Evolutionary conservation across 305 asterid genomes (phyloP), one percentile per base, ranked within the genome.

Genomic region (Fraxinus albicans): DNA sequence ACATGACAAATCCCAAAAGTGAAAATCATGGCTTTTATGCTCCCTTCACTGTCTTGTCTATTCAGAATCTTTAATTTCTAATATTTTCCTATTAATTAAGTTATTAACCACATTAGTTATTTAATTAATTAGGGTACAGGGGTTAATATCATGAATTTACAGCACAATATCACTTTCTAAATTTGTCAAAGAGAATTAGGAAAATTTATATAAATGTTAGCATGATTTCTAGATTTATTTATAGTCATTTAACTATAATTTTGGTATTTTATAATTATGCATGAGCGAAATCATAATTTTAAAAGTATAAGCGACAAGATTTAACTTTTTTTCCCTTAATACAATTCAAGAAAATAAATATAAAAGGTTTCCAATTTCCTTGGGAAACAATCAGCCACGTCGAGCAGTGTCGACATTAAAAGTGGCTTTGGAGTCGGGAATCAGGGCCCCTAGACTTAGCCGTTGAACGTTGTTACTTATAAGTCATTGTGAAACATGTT

Each of bases 1-100:
- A 84, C 58, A 13, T 70, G 82, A n/a, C 86, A 73, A 33, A 47
- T 79, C 83, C 44, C 80, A 55, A 86, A 86, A 86, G 84, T 34
- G 74, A 53, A 87, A 77, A 81, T 50, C 84, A 78, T 74, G 53
- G 3, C 13, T 58, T 47, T 75, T 81, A 73, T 50, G 38, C 35
- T 21, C 27, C 47, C 70, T 82, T 36, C 40, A 63, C 25, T 50
- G 10, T 2, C 38, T 25, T 10, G 69, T 2, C 84, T 40, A 60
- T 29, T 81, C 75, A 19, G 29, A 58, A 1, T 58, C 78, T 44
- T 74, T 29, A 1, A 44, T 70, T 73, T 63, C 34, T 60, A 2
- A 19, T 60, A 60, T 44, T 44, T 44, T 40, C 47, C 8, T 17
- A 55, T 15, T 55, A 4, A 36, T 36, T 36, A 65, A 65, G 17